Evolutionary conservation across 2,329 filamentous ascomycete genomes (phyloP).

Genomic region (Xylariaceae sp.): DNA sequence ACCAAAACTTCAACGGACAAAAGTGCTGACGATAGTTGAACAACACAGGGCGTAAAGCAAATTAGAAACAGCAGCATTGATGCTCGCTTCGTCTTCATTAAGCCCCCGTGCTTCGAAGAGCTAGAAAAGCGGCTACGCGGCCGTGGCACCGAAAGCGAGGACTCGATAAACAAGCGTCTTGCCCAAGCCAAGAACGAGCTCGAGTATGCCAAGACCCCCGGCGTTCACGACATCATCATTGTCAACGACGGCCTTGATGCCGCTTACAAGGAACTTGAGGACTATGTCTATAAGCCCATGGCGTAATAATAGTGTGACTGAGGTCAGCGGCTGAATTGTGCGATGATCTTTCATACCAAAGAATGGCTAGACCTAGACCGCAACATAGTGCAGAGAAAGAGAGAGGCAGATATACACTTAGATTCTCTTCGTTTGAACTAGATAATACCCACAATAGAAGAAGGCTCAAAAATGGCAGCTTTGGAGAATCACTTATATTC

Average conservation of each 20-base stretch:
- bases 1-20: neutral
- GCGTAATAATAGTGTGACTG: conserved; percentile 6
- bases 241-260: conserved; percentile 55
- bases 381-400: neutral
- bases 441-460: conserved; percentile 19
- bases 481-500: neutral
- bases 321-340: neutral
- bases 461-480: neutral
- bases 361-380: conserved; percentile 10
- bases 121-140: conserved; percentile 71
- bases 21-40: neutral
- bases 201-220: conserved; percentile 62
- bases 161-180: conserved; percentile 63
- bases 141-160: conserved; percentile 73
- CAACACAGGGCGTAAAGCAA: conserved; percentile 72
- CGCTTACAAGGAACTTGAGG: conserved; percentile 50
- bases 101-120: conserved; percentile 68
- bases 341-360: conserved; percentile 1
- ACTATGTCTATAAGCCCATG: conserved; percentile 39
- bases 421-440: conserved; percentile 8
- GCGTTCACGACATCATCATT: conserved; percentile 60
- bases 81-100: conserved; percentile 78
- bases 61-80: conserved; percentile 65
- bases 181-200: conserved; percentile 69
- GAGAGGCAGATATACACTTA: conserved; percentile 6